phyloP scores from a whole-genome alignment of 371 early-diverging fungal species.

The Mortierella sp. region DNA sequence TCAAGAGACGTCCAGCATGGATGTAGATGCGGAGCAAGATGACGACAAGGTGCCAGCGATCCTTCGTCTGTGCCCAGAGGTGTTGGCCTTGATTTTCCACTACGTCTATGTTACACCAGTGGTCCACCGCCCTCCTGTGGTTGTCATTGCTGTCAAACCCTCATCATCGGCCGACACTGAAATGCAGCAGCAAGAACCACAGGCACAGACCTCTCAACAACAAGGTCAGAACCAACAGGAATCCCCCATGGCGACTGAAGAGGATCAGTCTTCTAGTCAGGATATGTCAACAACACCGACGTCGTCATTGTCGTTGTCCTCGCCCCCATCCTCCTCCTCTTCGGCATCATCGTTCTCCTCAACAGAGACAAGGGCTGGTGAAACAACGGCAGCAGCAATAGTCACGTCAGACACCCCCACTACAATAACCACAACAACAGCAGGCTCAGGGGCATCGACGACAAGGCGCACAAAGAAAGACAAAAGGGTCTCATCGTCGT shows the following conservation, averaged over 20 bases:
- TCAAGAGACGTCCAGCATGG: constrained; percentile 8
- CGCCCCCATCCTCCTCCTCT: constrained; percentile 8
- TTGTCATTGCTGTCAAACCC: not conserved
- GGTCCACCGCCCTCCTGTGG: constrained; percentile 32
- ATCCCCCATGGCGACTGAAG: not conserved
- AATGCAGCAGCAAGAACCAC: constrained; percentile 2
- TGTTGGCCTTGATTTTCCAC: constrained; percentile 53
- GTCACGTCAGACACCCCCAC: not conserved
- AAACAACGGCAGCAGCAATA: constrained; percentile 7
- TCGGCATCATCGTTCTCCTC: not conserved
- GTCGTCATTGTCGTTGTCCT: not conserved
- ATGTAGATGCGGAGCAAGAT: not conserved
- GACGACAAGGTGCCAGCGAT: constrained; percentile 31
- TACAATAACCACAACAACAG: not conserved
- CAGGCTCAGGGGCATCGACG: constrained; percentile 3
- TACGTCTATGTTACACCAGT: constrained; percentile 57
- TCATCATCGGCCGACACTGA: not conserved
- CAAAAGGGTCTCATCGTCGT: constrained; percentile 25
- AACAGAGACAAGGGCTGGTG: not conserved
- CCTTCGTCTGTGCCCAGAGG: constrained; percentile 52
- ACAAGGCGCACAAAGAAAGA: constrained; percentile 21
- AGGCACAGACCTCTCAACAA: not conserved
- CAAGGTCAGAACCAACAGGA: not conserved
- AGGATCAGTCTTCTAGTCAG: constrained; percentile 19
- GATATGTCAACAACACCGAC: not conserved